Evolutionary conservation across 2,329 filamentous ascomycete species (phyloP).

Genomic region (Aspergillus cejpii): DNA sequence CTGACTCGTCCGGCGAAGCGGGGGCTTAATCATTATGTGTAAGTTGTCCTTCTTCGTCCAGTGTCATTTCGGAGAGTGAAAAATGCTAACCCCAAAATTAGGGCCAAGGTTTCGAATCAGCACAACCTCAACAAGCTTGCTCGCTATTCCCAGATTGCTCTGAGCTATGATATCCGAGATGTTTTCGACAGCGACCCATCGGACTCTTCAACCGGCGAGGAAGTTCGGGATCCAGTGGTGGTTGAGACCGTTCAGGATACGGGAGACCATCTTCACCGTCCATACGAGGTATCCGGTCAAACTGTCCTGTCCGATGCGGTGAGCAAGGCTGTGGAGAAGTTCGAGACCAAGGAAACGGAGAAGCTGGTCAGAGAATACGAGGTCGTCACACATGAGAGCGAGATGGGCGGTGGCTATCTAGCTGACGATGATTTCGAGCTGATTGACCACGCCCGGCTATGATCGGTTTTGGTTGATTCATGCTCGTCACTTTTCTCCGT

Average conservation of each 20-base stretch:
- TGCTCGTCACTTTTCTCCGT: background rate
- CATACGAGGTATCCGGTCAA: slow-evolving; percentile 50
- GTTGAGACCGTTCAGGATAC: slow-evolving; percentile 44
- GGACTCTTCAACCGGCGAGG: slow-evolving; percentile 30
- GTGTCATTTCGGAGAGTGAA: background rate
- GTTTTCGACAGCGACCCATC: slow-evolving; percentile 24
- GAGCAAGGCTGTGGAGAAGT: slow-evolving; percentile 53
- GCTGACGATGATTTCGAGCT: slow-evolving; percentile 40
- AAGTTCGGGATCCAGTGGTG: slow-evolving; percentile 35
- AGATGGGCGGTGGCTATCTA: slow-evolving; percentile 25
- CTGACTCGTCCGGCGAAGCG: slow-evolving; percentile 16
- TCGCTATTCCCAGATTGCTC: slow-evolving; percentile 18
- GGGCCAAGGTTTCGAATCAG: slow-evolving; percentile 10
- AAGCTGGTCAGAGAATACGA: slow-evolving; percentile 58
- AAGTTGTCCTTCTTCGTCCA: slow-evolving; percentile 5
- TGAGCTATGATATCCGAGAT: slow-evolving; percentile 32
- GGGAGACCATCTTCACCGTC: slow-evolving; percentile 45
- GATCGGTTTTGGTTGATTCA: slow-evolving; percentile 1
- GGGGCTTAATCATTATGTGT: slow-evolving; percentile 15
- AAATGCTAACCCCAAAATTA: background rate
- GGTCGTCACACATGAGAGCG: slow-evolving; percentile 40
- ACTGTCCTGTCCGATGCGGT: slow-evolving; percentile 53
- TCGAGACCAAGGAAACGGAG: slow-evolving; percentile 55
- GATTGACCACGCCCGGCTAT: slow-evolving; percentile 31
- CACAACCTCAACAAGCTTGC: slow-evolving; percentile 14